Base-by-base conservation (phyloP, 2,329 filamentous ascomycete genomes). In the Hypoxylon sp. region DNA sequence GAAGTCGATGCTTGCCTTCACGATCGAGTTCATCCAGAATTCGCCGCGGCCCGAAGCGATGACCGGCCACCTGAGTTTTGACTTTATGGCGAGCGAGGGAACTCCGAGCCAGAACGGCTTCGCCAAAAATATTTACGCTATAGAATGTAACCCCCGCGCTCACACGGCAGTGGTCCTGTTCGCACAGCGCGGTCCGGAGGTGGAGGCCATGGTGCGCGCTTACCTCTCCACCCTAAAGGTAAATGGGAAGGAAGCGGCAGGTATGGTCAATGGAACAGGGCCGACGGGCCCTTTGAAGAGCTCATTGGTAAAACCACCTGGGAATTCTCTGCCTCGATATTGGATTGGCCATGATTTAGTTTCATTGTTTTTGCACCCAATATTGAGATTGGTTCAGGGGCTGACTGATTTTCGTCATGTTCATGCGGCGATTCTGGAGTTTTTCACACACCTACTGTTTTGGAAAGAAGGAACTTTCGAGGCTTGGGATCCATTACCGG, bases 11-110 rank as follows among this genome's bases (percentile, higher is more conserved):
- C 81, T 89, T 0, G 78, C 78, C 1, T 91, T 93, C 69, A 93
- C 90, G 1, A 74, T 83, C 56, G 78, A 75, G 10, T 87, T 90
- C 56, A 86, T 86, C 0, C 72, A 74, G 2, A 80, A 46, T 79
- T 82, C 22, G 83, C 84, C 1, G 55, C 75, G 13, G 70, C 73
- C 2, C 79, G 67, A 72, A 0, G 52, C 50, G 0, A 79, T 91
- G 71, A 92, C 89, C 0, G 91, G 91, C 0, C 91, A 94, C 72
- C 74, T 93, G 30, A 89, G 85, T 17, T 89, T 94, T 56, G 88
- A 92, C 73, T 89, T 94, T 65, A 78, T 93, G 67, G 84, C 90
- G 2, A 82, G 86, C 49, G 78, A 83, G 50, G 61, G 55, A 11
- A 39, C 11, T 13, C 32, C 55, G 3, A 48, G 34, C 13, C 73